Percentiles rank a stretch among this genome's conserved stretches.
phyloP scores from a whole-genome alignment of 2,329 filamentous ascomycete genomes.

The Aspergillus ustus region DNA sequence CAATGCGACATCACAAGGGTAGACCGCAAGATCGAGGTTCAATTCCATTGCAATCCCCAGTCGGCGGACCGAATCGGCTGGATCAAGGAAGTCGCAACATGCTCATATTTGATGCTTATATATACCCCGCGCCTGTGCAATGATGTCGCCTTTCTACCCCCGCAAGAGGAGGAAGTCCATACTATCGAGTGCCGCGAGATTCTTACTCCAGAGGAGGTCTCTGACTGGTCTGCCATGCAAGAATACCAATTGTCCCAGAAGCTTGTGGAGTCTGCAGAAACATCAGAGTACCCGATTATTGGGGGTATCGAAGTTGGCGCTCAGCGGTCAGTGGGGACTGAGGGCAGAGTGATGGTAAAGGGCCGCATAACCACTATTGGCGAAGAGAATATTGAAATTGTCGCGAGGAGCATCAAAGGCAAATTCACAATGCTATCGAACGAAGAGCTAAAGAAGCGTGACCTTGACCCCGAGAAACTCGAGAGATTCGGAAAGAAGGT shows the following conservation, averaged over 20 bases:
- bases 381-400: conserved; percentile 52
- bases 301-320: conserved; percentile 65
- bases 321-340: conserved; percentile 58
- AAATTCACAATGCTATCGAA: conserved; percentile 64
- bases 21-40: conserved; percentile 79
- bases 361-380: conserved; percentile 60
- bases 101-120: conserved; percentile 90
- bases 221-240: conserved; percentile 51
- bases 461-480: conserved; percentile 69
- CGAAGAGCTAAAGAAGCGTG: conserved; percentile 70
- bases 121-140: conserved; percentile 87
- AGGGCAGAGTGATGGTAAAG: conserved; percentile 62
- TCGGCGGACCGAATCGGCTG: conserved; percentile 78
- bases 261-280: conserved; percentile 35
- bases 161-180: conserved; percentile 76
- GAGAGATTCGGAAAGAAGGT: conserved; percentile 72
- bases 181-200: conserved; percentile 77
- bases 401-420: conserved; percentile 65
- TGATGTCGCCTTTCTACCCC: conserved; percentile 83
- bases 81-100: conserved; percentile 92
- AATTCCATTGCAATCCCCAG: conserved; percentile 78
- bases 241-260: conserved; percentile 37
- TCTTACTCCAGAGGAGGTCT: conserved; percentile 60
- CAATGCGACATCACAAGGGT: conserved; percentile 83
- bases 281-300: conserved; percentile 49